These are phyloP conservation scores for Aspergillus candidus DNA, from an alignment of 2,329 filamentous ascomycete genomes.

Conservation along the genomic window DNA sequence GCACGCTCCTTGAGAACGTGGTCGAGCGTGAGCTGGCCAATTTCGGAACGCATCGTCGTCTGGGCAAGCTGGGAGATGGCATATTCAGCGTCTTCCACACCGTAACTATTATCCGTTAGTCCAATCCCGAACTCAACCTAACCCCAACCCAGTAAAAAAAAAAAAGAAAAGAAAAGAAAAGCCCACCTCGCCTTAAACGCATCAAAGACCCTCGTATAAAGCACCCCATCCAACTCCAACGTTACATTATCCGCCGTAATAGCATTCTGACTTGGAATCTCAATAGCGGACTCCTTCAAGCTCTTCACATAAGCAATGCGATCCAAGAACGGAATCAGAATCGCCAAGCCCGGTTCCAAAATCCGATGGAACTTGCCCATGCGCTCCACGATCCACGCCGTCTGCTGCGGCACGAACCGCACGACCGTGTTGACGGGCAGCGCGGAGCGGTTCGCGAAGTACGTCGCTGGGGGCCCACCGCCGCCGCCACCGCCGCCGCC, in stretches of 20 bases:
- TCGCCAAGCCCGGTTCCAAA: conserved; percentile 80
- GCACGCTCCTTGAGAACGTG: conserved; percentile 97
- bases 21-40: conserved; percentile 91
- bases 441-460: conserved; percentile 61
- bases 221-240: conserved; percentile 86
- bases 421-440: conserved; percentile 91
- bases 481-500: conserved; percentile 12
- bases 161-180: background rate
- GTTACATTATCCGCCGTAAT: conserved; percentile 99
- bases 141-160: background rate
- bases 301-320: conserved; percentile 97
- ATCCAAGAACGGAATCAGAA: conserved; percentile 85
- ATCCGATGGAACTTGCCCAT: conserved; percentile 98
- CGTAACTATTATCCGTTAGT: conserved; percentile 58
- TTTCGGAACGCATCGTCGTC: conserved; percentile 98
- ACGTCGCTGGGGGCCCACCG: conserved; percentile 55
- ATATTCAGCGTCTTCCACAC: conserved; percentile 97
- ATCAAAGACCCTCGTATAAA: conserved; percentile 95
- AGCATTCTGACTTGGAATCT: conserved; percentile 95
- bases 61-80: conserved; percentile 96
- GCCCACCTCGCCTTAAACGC: conserved; percentile 90
- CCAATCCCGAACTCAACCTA: background rate
- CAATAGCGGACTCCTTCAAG: conserved; percentile 89
- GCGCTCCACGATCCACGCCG: conserved; percentile 98
- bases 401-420: conserved; percentile 98